A percentile compares a stretch with the other conserved stretches of the same genome.
phyloP scores from a whole-genome alignment of 805 yeast genomes.

The Torulaspora gathmanii region DNA sequence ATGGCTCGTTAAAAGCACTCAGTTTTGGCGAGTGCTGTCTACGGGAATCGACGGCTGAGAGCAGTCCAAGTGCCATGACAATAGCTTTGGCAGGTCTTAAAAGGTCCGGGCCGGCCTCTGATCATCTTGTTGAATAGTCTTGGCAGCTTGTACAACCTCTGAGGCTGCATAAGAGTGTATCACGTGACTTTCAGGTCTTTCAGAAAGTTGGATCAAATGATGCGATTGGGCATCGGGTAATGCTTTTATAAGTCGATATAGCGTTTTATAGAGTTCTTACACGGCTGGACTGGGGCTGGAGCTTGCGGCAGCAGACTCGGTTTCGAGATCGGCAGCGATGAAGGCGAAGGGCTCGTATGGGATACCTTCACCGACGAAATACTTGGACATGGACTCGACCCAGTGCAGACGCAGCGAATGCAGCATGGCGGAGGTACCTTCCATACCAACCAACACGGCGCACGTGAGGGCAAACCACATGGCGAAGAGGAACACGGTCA shows the following conservation, averaged over 20 bases:
- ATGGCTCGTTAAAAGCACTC: constrained; percentile 1
- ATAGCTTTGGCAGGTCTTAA: not conserved
- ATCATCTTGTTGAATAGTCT: no score
- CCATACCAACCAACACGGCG: constrained; percentile 68
- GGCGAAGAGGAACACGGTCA: constrained; percentile 59
- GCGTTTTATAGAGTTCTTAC: not conserved
- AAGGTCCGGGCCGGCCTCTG: no score
- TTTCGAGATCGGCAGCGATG: constrained; percentile 22
- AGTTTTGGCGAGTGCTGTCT: not conserved
- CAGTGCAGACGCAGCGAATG: constrained; percentile 73
- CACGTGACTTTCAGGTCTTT: no score
- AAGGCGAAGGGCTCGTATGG: constrained; percentile 63
- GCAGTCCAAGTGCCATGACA: not conserved
- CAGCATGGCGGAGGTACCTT: constrained; percentile 81
- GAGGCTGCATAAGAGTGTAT: not conserved
- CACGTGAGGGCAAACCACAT: constrained; percentile 74
- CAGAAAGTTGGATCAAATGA: no score
- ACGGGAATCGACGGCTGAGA: no score
- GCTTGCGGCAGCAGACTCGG: constrained; percentile 7
- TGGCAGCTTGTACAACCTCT: no score
- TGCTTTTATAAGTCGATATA: not conserved
- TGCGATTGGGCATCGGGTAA: not conserved
- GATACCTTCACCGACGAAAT: constrained; percentile 71
- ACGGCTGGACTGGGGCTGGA: not conserved
- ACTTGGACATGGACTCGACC: constrained; percentile 81